These are phyloP conservation scores for cucumber (Cucumis sativus) DNA, from an alignment of 306 rosid genomes.

Conservation along the genomic window DNA sequence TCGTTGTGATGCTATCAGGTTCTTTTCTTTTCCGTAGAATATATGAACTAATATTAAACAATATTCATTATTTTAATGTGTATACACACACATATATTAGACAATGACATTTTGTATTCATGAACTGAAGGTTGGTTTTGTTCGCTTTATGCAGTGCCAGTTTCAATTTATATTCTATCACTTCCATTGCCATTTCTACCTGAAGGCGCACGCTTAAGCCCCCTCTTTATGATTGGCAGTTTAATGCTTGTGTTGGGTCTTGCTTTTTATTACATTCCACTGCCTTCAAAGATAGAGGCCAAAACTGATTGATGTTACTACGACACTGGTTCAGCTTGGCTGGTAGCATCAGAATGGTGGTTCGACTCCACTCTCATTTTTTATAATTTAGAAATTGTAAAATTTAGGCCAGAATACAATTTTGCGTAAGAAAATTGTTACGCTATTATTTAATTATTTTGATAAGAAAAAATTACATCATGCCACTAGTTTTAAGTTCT, in stretches of 20 bases:
- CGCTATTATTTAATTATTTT: too few relatives aligned
- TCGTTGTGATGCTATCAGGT: conserved; percentile 77
- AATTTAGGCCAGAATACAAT: neutral
- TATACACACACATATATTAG: neutral
- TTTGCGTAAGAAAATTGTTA: too few relatives aligned
- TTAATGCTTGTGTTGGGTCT: conserved; percentile 69
- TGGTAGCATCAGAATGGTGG: neutral
- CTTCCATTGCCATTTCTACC: conserved; percentile 78
- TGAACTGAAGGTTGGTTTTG: conserved; percentile 2
- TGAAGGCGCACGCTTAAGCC: conserved; percentile 48
- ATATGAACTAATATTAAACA: neutral
- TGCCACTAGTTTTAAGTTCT: too few relatives aligned
- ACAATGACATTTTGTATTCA: neutral
- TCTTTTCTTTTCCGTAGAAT: conserved; percentile 9
- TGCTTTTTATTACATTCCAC: conserved; percentile 39
- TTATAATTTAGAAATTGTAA: neutral
- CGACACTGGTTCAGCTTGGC: neutral
- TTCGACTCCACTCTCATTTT: neutral
- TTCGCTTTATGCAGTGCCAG: conserved; percentile 53
- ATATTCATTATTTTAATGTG: too few relatives aligned
- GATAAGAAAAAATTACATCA: too few relatives aligned
- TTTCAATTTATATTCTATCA: conserved; percentile 63
- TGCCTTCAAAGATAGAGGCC: conserved; percentile 23
- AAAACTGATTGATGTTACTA: conserved; percentile 8
- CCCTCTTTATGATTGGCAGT: conserved; percentile 61